These are phyloP conservation scores for Trametes sanguinea DNA, from an alignment of 768 basidiomycete species.

Conservation along the genomic window DNA sequence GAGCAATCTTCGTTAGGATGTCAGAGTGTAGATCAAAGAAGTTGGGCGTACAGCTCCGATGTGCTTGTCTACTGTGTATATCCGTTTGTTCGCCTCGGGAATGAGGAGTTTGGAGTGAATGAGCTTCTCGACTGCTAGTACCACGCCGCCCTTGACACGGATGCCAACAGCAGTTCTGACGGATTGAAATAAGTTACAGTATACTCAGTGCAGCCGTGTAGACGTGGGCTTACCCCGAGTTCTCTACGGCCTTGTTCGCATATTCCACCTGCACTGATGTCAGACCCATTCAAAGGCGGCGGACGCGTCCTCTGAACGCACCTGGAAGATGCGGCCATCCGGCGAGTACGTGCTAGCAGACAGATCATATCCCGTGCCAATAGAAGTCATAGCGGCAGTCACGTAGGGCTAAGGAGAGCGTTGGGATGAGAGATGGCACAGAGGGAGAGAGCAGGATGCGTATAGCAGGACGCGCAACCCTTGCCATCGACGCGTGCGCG, in stretches of 20 bases:
- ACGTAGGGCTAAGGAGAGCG: background rate
- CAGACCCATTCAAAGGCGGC: background rate
- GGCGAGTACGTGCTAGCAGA: slow-evolving; percentile 93
- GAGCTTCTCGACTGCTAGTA: slow-evolving; percentile 97
- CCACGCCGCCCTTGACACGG: slow-evolving; percentile 90
- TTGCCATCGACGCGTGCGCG: slow-evolving; percentile 31
- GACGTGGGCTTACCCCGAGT: slow-evolving; percentile 73
- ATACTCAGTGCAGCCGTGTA: background rate
- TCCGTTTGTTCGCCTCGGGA: slow-evolving; percentile 89
- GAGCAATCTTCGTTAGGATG: background rate
- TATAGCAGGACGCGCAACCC: slow-evolving; percentile 50
- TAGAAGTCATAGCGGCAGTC: slow-evolving; percentile 78
- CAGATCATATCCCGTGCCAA: slow-evolving; percentile 98
- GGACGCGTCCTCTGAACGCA: slow-evolving; percentile 35
- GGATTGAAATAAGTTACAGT: background rate
- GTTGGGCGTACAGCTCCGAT: slow-evolving; percentile 76
- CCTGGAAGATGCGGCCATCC: slow-evolving; percentile 98
- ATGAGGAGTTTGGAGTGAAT: slow-evolving; percentile 95
- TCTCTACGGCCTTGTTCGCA: slow-evolving; percentile 97
- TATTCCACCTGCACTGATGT: slow-evolving; percentile 83
- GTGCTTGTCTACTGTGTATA: slow-evolving; percentile 91
- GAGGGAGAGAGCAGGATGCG: slow-evolving; percentile 8
- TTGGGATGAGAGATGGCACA: background rate
- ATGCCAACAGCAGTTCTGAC: slow-evolving; percentile 93
- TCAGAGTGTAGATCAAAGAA: background rate